Conservation (phyloP, 2,329 filamentous ascomycete genomes). For the Balansia obtecta region DNA sequence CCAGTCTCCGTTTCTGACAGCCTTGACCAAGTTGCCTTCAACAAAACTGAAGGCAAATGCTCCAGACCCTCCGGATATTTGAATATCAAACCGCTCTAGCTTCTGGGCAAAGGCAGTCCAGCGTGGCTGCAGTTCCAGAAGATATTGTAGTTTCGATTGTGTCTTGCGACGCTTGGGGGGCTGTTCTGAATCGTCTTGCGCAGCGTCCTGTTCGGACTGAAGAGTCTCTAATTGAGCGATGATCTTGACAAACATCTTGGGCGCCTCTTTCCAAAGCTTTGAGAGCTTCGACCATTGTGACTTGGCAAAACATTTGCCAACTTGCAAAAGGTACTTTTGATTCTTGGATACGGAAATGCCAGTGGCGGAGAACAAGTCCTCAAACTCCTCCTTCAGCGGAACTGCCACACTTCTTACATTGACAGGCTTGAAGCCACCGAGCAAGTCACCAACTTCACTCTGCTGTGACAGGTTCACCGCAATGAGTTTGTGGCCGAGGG, state of each 20-base stretch:
- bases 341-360: constrained; percentile 81
- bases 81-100: constrained; percentile 66
- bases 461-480: constrained; percentile 97
- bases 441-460: constrained; percentile 88
- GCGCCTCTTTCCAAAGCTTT: constrained; percentile 77
- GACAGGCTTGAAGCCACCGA: constrained; percentile 94
- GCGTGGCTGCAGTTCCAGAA: constrained; percentile 45
- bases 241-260: constrained; percentile 72
- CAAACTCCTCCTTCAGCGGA: constrained; percentile 87
- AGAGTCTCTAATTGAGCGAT: constrained; percentile 40
- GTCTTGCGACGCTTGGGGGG: constrained; percentile 60
- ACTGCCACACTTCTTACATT: constrained; percentile 79
- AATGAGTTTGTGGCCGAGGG: constrained; percentile 74
- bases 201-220: constrained; percentile 26
- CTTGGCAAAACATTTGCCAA: constrained; percentile 67
- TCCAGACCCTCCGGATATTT: constrained; percentile 59
- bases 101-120: constrained; percentile 74
- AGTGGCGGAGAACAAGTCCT: constrained; percentile 74
- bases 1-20: constrained; percentile 94
- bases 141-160: constrained; percentile 52
- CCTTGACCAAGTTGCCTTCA: constrained; percentile 91
- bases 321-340: constrained; percentile 68
- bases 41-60: constrained; percentile 90
- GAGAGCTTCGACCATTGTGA: constrained; percentile 80
- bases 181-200: constrained; percentile 28